Base-by-base conservation (phyloP, 768 basidiomycete species). In the Coprinopsis sp. region DNA sequence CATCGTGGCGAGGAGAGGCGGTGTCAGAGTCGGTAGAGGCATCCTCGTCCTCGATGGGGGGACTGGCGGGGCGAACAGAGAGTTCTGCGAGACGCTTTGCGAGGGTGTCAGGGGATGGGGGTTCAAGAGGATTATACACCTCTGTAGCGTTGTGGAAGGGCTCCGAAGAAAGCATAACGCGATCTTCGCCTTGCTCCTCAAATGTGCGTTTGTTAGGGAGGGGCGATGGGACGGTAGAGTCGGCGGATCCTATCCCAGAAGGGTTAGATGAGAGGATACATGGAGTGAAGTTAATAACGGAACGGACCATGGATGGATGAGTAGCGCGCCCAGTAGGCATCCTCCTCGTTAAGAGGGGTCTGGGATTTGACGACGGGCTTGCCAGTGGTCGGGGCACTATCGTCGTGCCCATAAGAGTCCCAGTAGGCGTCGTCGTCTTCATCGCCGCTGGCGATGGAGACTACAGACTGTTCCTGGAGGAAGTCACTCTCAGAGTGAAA, bases 311-410 rank as follows among this genome's bases (percentile, higher is more conserved):
- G 84, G 6, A 87, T 73, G 16, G 71, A 69, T 24, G 82, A 68
- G 60, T 88, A 88, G 51, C 74, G 82, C 21, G 83, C 84, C 86
- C 86, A 88, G 54, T 88, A 88, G 5, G 82, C 82, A 49, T 87
- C 86, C 55, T 76, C 74, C 16, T 69, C 56, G 42, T 53, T 63
- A 37, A 54, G 50, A 28, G 60, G 57, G 16, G 53, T 34, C 8
- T 59, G 53, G 27, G 37, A 33, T 30, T 64, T 60, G 7, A 31
- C 23, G 21, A 33, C 24, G 23, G 48, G 16, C 19, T 30, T 45
- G 40, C 36, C 42, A 41, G 51, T 53, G 47, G 41, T 29, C 46
- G 47, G 41, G 25, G 31, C 51, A 49, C 48, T 53, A 51, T 60
- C 61, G 38, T 50, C 50, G 45, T 64, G 63, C 16, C 70, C 77